A percentile compares a stretch with the other conserved stretches of the same genome.
Conservation (phyloP, 2,329 filamentous ascomycete genomes). For the Talaromyces atroroseus region DNA sequence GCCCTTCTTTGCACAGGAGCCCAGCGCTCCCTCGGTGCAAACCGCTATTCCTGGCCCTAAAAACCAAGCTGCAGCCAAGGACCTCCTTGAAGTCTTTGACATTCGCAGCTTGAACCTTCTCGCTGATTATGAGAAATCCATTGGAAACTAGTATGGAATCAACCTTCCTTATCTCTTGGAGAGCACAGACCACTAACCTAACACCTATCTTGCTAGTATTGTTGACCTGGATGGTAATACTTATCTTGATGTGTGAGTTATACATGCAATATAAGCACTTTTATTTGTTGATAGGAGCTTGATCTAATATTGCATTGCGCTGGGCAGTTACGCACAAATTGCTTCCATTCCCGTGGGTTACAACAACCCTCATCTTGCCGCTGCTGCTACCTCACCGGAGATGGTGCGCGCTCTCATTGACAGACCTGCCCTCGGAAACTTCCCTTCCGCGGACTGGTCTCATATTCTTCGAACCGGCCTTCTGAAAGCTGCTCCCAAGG, state of each 20-base stretch:
- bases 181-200: not conserved
- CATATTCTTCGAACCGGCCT: slow-evolving; percentile 72
- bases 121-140: slow-evolving; percentile 66
- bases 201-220: slow-evolving; percentile 28
- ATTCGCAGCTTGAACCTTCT: slow-evolving; percentile 81
- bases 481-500: slow-evolving; percentile 75
- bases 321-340: slow-evolving; percentile 72
- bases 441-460: slow-evolving; percentile 80
- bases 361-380: slow-evolving; percentile 73
- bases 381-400: slow-evolving; percentile 66
- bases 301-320: slow-evolving; percentile 3
- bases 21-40: slow-evolving; percentile 48
- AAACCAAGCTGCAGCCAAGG: slow-evolving; percentile 61
- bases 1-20: slow-evolving; percentile 56
- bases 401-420: slow-evolving; percentile 81
- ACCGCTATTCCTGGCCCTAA: slow-evolving; percentile 69
- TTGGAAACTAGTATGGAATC: slow-evolving; percentile 66
- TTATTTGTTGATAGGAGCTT: not conserved
- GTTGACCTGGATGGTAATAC: slow-evolving; percentile 48
- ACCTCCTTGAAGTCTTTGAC: slow-evolving; percentile 76
- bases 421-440: slow-evolving; percentile 83
- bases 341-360: slow-evolving; percentile 89
- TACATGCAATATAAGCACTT: no score
- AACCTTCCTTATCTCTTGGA: not conserved
- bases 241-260: slow-evolving; percentile 45